phyloP scores from a whole-genome alignment of 2,329 filamentous ascomycete genomes.

The Eutypa lata region DNA sequence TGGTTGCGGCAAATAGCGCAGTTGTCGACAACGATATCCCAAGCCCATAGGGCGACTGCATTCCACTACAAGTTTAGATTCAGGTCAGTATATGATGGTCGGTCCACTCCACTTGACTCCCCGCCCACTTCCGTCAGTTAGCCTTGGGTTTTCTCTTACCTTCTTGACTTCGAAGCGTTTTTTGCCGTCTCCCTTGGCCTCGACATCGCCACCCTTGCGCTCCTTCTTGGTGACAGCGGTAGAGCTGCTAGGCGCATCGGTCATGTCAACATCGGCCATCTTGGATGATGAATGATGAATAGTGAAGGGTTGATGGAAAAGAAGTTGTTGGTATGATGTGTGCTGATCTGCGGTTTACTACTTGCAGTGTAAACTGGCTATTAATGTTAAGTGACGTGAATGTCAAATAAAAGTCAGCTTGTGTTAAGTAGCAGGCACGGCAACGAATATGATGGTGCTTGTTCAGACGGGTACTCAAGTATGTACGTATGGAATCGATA shows the following conservation, averaged over 20 bases:
- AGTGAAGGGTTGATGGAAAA: not conserved
- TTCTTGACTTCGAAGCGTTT: slow-evolving; percentile 99
- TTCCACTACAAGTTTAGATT: slow-evolving; percentile 70
- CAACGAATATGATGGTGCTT: too few species aligned
- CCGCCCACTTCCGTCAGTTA: too few species aligned
- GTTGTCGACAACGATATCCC: slow-evolving; percentile 99
- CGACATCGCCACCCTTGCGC: slow-evolving; percentile 40
- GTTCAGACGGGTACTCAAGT: too few species aligned
- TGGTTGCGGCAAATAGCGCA: slow-evolving; percentile 99
- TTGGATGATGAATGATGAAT: slow-evolving; percentile 9
- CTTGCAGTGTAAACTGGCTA: too few species aligned
- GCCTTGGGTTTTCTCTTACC: slow-evolving; percentile 50
- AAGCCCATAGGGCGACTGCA: slow-evolving; percentile 95
- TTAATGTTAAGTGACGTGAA: too few species aligned
- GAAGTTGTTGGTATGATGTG: not conserved
- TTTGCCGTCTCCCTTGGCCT: slow-evolving; percentile 65
- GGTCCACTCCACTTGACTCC: too few species aligned
- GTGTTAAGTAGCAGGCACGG: too few species aligned
- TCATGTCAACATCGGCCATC: slow-evolving; percentile 98
- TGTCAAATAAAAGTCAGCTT: too few species aligned
- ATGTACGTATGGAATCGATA: too few species aligned
- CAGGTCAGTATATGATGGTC: not conserved
- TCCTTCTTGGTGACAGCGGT: slow-evolving; percentile 54
- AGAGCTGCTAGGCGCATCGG: slow-evolving; percentile 66
- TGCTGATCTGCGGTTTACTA: not conserved